These are phyloP conservation scores for Dichomitus squalens DNA, from an alignment of 1,284 basidiomycete species.

Conservation along the genomic window DNA sequence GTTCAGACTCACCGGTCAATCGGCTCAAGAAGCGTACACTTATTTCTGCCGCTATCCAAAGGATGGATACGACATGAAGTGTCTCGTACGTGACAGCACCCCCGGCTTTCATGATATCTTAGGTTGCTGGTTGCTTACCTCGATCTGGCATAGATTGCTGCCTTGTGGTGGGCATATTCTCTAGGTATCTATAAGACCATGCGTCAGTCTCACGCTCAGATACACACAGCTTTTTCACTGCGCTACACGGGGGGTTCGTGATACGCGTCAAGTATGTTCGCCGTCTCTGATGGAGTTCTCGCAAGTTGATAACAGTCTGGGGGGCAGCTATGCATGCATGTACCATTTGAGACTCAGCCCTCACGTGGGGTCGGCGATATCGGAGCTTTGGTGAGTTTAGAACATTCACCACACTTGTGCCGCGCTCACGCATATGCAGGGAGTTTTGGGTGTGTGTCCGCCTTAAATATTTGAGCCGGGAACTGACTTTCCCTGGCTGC, in stretches of 20 bases:
- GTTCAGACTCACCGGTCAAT: not conserved
- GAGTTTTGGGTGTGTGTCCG: not conserved
- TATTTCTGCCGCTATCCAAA: conserved; percentile 6
- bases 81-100: not conserved
- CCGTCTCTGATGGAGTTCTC: not conserved
- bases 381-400: not conserved
- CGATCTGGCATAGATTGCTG: not conserved
- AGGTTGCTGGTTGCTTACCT: too few relatives aligned
- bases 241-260: not conserved
- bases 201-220: too few relatives aligned
- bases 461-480: not conserved
- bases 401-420: not conserved
- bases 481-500: too few relatives aligned
- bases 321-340: not conserved
- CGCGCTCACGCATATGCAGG: not conserved
- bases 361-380: not conserved
- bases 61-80: conserved; percentile 3
- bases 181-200: too few relatives aligned
- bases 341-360: not conserved
- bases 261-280: not conserved
- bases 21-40: not conserved
- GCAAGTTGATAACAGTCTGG: not conserved
- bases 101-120: not conserved
- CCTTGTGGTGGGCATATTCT: not conserved
- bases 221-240: not conserved